phyloP scores from a whole-genome alignment of 1,284 basidiomycete species.

The Boletellus deceptivus region DNA sequence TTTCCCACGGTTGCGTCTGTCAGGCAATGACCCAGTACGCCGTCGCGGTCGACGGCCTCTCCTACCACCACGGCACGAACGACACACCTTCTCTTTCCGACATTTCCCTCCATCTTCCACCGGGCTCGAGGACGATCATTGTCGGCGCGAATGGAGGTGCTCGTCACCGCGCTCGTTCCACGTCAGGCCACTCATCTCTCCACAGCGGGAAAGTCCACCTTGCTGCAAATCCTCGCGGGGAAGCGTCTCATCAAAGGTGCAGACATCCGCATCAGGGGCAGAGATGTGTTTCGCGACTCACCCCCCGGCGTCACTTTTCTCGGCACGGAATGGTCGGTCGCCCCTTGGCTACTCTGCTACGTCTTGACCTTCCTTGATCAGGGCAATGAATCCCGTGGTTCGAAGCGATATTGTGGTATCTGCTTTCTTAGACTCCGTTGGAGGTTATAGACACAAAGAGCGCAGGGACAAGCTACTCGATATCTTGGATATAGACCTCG shows the following conservation, averaged over 20 bases:
- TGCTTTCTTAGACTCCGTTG: constrained; percentile 91
- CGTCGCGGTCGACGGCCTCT: constrained; percentile 59
- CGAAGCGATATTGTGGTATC: constrained; percentile 88
- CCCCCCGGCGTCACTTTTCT: constrained; percentile 84
- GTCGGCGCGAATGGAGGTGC: constrained; percentile 90
- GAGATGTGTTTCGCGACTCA: constrained; percentile 81
- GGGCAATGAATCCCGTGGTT: constrained; percentile 97
- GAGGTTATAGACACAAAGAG: constrained; percentile 91
- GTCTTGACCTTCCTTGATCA: constrained; percentile 24
- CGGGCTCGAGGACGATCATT: constrained; percentile 78
- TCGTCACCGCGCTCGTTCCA: neutral
- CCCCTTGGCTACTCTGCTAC: neutral
- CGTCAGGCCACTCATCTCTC: neutral
- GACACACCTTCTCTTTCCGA: constrained; percentile 55
- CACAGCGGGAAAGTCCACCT: constrained; percentile 90
- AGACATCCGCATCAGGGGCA: constrained; percentile 71
- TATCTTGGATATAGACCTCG: constrained; percentile 91
- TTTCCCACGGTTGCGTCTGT: neutral
- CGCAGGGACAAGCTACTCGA: constrained; percentile 84
- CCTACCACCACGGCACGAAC: constrained; percentile 55
- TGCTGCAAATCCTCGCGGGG: constrained; percentile 92
- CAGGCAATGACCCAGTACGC: constrained; percentile 23
- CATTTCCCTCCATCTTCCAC: constrained; percentile 64
- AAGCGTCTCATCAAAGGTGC: constrained; percentile 77
- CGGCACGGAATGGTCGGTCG: constrained; percentile 81